Evolutionary conservation across 768 basidiomycete species (phyloP), one percentile per base, ranked within the genome.

Genomic region (Amanita thiersii): DNA sequence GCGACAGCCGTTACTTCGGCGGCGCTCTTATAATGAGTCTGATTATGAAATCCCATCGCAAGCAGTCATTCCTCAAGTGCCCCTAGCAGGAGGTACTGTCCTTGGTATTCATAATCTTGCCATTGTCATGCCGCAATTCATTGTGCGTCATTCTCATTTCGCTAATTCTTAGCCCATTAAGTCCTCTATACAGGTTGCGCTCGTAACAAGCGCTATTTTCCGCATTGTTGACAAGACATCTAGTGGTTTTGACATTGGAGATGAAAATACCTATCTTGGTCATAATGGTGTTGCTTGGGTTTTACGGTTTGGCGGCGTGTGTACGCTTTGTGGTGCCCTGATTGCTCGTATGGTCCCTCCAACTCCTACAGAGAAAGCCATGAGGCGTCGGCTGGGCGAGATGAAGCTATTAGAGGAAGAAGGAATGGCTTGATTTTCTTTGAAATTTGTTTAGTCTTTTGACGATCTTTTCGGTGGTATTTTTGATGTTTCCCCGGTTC

Each of bases 271-370:
- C 9, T 88, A 85, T 58, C 69, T 74, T 45, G 86, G 85, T 23
- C 91, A 89, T 66, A 82, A 80, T 40, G 93, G 93, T 24, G 90
- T 96, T 20, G 88, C 84, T 2, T 96, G 92, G 91, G 86, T 94
- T 4, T 63, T 97, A 43, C 79, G 91, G 12, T 94, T 94, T 52
- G 93, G 93, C 37, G 93, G 92, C 26, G 55, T 89, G 6, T 90
- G 86, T 57, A 80, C 92, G 0, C 61, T 96, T 65, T 75, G 81
- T 25, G 92, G 88, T 21, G 92, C 91, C 3, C 49, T 77, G 3
- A 71, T 87, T 50, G 82, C 85, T 21, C 80, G 86, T 36, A 79
- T 72, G 66, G 88, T 96, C 0, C 80, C 93, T 10, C 88, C 81
- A 0, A 97, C 93, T 15, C 84, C 79, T 37, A 88, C 91, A 3